A percentile compares a stretch with the other conserved stretches of the same genome.
phyloP scores from a whole-genome alignment of 352 stramenopile species.

The Phytophthora sojae region DNA sequence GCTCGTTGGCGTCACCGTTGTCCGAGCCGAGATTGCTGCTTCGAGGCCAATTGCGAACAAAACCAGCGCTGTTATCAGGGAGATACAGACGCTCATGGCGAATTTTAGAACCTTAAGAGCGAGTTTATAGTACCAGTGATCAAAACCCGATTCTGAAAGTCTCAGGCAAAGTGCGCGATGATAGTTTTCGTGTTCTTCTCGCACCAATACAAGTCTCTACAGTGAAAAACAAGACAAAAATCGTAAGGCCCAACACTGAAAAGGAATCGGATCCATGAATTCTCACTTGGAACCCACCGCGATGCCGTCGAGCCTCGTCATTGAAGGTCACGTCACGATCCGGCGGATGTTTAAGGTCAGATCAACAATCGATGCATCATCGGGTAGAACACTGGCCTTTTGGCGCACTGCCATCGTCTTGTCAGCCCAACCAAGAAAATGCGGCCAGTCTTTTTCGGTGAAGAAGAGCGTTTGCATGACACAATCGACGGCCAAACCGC shows the following conservation, averaged over 20 bases:
- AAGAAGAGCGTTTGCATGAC: constrained; percentile 55
- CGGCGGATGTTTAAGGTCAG: constrained; percentile 18
- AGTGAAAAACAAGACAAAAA: not conserved
- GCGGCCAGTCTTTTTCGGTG: constrained; percentile 71
- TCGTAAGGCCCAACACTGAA: not conserved
- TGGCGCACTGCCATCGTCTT: constrained; percentile 7
- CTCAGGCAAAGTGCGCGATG: constrained; percentile 42
- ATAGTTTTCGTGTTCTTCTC: constrained; percentile 74
- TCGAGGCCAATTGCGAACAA: constrained; percentile 59
- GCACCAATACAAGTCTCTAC: constrained; percentile 73
- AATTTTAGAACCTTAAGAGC: constrained; percentile 45
- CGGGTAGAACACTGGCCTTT: constrained; percentile 8
- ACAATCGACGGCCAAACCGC: constrained; percentile 54
- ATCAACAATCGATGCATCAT: constrained; percentile 25
- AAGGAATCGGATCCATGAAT: not conserved
- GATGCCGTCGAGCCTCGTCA: constrained; percentile 66
- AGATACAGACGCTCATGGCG: not conserved
- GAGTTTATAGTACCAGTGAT: constrained; percentile 63
- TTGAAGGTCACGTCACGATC: constrained; percentile 50
- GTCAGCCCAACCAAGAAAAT: constrained; percentile 43
- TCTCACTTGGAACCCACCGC: constrained; percentile 61
- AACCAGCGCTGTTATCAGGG: not conserved
- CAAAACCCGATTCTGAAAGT: constrained; percentile 59
- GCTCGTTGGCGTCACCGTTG: constrained; percentile 42
- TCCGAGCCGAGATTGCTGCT: constrained; percentile 50